Evolutionary conservation across 495 filamentous ascomycete genomes (phyloP).

Genomic region (Penicillium roqueforti): DNA sequence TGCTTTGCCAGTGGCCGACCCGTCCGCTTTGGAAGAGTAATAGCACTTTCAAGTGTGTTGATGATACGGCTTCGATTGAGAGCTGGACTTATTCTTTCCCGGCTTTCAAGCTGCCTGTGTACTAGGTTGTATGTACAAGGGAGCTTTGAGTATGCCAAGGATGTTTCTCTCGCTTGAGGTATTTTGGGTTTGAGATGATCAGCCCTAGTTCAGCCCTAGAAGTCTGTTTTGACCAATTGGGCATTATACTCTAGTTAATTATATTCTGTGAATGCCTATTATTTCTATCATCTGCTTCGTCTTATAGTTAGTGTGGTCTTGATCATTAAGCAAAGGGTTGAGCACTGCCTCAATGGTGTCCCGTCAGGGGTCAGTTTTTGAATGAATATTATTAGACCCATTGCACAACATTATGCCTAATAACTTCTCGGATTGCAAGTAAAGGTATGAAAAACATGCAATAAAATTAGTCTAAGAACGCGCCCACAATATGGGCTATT

Average conservation of each 20-base stretch:
- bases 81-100: constrained; percentile 33
- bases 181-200: not conserved
- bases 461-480: not conserved
- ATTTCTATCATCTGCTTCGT: not conserved
- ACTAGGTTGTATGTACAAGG: constrained; percentile 10
- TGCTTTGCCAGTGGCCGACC: constrained; percentile 43
- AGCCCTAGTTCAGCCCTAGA: not conserved
- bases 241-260: not conserved
- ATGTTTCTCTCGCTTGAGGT: not conserved
- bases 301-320: not conserved
- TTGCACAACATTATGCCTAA: too few relatives aligned
- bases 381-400: too few relatives aligned
- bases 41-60: constrained; percentile 32
- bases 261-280: not conserved
- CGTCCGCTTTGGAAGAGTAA: constrained; percentile 39
- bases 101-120: constrained; percentile 24
- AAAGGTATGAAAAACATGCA: not conserved
- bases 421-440: too few relatives aligned
- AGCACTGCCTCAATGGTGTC: too few relatives aligned
- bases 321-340: not conserved
- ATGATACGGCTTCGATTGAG: constrained; percentile 35
- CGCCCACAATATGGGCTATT: not conserved
- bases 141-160: not conserved
- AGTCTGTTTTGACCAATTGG: not conserved
- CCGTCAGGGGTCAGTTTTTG: too few relatives aligned